Percentiles rank a stretch among this genome's conserved stretches.
phyloP scores from a whole-genome alignment of 192 early-diverging fungal genomes.

The Phlyctochytrium bullatum region DNA sequence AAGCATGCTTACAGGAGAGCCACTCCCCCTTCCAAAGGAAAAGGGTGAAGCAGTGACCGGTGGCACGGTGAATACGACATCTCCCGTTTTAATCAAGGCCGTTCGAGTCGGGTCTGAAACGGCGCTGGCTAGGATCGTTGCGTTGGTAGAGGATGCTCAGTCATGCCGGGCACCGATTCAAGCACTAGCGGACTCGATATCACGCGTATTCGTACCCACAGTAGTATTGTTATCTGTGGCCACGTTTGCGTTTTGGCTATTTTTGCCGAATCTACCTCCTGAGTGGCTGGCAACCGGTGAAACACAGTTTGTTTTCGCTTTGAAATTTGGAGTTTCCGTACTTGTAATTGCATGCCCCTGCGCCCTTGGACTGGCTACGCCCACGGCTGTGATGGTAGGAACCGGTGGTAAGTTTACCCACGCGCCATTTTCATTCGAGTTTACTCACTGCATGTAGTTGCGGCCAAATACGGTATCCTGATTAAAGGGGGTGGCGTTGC shows the following conservation, averaged over 20 bases:
- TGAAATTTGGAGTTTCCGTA: constrained; percentile 70
- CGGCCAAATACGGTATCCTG: constrained; percentile 89
- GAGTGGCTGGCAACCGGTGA: not conserved
- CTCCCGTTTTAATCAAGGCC: constrained; percentile 60
- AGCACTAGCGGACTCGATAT: constrained; percentile 80
- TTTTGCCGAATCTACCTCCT: constrained; percentile 9
- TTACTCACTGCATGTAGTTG: constrained; percentile 51
- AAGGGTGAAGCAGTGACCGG: constrained; percentile 45
- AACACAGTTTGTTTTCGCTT: constrained; percentile 14
- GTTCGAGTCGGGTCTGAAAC: constrained; percentile 64
- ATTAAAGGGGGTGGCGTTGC: constrained; percentile 78
- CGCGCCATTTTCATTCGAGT: constrained; percentile 16
- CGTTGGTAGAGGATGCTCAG: constrained; percentile 91
- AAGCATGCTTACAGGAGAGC: constrained; percentile 81
- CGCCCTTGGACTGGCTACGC: constrained; percentile 91
- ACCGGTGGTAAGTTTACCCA: constrained; percentile 63
- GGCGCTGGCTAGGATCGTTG: constrained; percentile 84
- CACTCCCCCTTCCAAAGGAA: constrained; percentile 60
- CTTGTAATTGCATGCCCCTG: constrained; percentile 98
- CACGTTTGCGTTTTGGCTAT: constrained; percentile 78
- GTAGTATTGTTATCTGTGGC: constrained; percentile 67
- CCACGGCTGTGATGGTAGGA: constrained; percentile 98
- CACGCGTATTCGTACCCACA: constrained; percentile 87
- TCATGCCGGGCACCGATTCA: constrained; percentile 94
- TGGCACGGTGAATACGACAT: constrained; percentile 64